Evolutionary conservation across 1,139 yeast genomes (phyloP).

Genomic region (Taiozyma sp.): DNA sequence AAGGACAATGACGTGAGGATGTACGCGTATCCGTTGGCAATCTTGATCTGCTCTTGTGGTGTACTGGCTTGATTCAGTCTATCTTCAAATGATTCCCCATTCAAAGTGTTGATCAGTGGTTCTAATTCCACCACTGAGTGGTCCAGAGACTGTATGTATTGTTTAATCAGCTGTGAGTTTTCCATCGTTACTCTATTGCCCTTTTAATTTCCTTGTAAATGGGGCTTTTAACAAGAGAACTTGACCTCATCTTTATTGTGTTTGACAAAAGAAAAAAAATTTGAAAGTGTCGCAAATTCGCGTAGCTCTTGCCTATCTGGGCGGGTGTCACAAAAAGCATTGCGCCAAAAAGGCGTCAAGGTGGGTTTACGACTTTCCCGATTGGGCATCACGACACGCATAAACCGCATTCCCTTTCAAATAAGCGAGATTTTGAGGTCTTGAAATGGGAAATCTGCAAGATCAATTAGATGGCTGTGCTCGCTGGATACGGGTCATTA

Average conservation of each 20-base stretch:
- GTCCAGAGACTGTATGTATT: slow-evolving; percentile 28
- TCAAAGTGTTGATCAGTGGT: slow-evolving; percentile 24
- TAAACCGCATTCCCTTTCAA: neutral
- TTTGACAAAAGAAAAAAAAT: neutral
- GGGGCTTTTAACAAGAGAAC: too few species aligned
- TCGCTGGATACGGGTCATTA: neutral
- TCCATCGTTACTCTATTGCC: slow-evolving; percentile 34
- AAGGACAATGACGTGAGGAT: slow-evolving; percentile 38
- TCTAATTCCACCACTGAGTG: slow-evolving; percentile 21
- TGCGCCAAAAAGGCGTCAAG: neutral
- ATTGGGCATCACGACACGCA: neutral
- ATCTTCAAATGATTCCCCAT: slow-evolving; percentile 25
- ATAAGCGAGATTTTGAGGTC: neutral
- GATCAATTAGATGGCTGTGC: neutral
- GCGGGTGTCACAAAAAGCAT: neutral
- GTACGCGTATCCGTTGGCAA: slow-evolving; percentile 32
- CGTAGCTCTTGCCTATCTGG: neutral
- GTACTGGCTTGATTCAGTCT: slow-evolving; percentile 23
- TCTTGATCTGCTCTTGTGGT: slow-evolving; percentile 26
- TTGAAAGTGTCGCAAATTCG: neutral
- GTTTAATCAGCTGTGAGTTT: slow-evolving; percentile 32
- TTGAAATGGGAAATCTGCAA: neutral
- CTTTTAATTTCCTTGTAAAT: neutral
- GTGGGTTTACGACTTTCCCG: neutral
- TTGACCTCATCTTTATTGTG: neutral